A percentile compares a stretch with the other conserved stretches of the same genome.
These are phyloP conservation scores for Hypoxylon sp. DNA, from an alignment of 2,329 filamentous ascomycete species.

Conservation along the genomic window DNA sequence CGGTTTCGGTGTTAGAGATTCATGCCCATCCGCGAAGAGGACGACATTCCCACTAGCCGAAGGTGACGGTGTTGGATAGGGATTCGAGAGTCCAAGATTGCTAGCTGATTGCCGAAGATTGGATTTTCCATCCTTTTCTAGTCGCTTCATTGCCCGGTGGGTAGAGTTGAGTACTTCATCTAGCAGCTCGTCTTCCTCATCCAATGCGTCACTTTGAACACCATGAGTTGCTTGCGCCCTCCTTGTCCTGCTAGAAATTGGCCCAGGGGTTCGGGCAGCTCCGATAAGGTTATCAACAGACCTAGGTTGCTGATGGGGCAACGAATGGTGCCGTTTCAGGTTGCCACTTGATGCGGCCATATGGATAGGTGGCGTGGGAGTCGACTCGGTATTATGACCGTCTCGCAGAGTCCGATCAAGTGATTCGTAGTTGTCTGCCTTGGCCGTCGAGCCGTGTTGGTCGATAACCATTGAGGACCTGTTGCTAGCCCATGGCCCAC, in stretches of 20 bases:
- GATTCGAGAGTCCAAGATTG: conserved; percentile 71
- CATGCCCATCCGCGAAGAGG: conserved; percentile 76
- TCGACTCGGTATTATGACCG: conserved; percentile 63
- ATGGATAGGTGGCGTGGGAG: conserved; percentile 67
- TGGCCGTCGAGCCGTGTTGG: conserved; percentile 62
- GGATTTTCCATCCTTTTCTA: conserved; percentile 69
- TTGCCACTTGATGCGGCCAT: conserved; percentile 64
- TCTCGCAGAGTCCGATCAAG: conserved; percentile 70
- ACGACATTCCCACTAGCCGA: conserved; percentile 86
- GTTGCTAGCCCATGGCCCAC: conserved; percentile 88
- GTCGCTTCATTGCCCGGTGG: conserved; percentile 77
- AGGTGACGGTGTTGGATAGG: conserved; percentile 76
- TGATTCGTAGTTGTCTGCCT: conserved; percentile 70
- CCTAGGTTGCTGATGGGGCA: conserved; percentile 72
- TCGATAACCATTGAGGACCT: conserved; percentile 87
- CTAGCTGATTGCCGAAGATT: conserved; percentile 73
- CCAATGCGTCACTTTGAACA: conserved; percentile 90
- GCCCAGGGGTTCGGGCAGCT: conserved; percentile 67
- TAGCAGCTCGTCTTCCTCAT: conserved; percentile 95
- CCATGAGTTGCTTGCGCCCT: conserved; percentile 81
- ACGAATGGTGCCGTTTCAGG: conserved; percentile 75
- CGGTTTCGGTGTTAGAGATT: conserved; percentile 76
- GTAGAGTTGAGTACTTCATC: conserved; percentile 89
- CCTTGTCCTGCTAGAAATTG: conserved; percentile 83
- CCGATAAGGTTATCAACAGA: conserved; percentile 73